These are phyloP conservation scores for Vitis rupestris DNA, from an alignment of 164 flowering plant genomes.

Conservation along the genomic window DNA sequence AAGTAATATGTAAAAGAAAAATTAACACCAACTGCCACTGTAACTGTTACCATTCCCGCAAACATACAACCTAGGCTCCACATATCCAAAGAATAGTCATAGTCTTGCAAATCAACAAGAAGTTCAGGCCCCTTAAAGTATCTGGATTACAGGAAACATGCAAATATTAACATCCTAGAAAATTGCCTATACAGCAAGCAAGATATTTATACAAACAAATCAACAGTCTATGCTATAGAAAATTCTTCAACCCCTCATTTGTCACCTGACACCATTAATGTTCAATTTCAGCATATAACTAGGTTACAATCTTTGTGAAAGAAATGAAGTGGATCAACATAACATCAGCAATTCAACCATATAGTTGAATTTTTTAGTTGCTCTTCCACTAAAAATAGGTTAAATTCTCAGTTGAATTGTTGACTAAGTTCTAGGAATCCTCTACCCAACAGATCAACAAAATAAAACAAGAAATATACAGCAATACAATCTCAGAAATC, in stretches of 20 bases:
- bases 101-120: slow-evolving; percentile 61
- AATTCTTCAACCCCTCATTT: background rate
- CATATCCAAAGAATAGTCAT: slow-evolving; percentile 60
- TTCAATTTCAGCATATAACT: too few species aligned
- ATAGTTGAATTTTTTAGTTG: background rate
- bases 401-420: background rate
- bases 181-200: background rate
- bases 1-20: background rate
- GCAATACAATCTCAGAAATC: too few species aligned
- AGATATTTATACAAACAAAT: background rate
- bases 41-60: slow-evolving; percentile 58
- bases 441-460: background rate
- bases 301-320: too few species aligned
- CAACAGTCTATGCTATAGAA: background rate
- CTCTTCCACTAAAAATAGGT: background rate
- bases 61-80: slow-evolving; percentile 74
- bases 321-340: too few species aligned
- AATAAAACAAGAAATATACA: too few species aligned
- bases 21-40: background rate
- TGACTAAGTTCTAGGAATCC: background rate
- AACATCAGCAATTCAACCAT: background rate
- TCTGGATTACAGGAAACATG: slow-evolving; percentile 19
- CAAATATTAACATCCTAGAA: background rate
- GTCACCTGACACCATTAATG: background rate
- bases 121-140: slow-evolving; percentile 64